Percentiles rank a stretch among this genome's conserved stretches.
Conservation (phyloP, 2,329 filamentous ascomycete genomes). For the Talaromyces sp. region DNA sequence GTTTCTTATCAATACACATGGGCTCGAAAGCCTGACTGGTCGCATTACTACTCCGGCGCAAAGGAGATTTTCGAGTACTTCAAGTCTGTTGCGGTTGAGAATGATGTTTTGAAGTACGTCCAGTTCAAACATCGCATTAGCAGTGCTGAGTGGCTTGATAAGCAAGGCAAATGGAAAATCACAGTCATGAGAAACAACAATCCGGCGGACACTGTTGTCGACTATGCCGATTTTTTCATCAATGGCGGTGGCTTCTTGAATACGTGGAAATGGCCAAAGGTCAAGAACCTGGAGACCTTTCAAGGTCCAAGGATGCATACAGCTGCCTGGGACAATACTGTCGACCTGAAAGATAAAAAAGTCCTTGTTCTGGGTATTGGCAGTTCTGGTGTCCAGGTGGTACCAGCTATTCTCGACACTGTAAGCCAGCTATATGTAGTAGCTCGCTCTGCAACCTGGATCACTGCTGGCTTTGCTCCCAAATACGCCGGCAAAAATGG, state of each 20-base stretch:
- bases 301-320: slow-evolving; percentile 36
- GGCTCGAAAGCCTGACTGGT: background rate
- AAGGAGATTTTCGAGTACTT: slow-evolving; percentile 24
- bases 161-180: slow-evolving; percentile 15
- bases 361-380: background rate
- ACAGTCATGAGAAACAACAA: slow-evolving; percentile 17
- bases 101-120: slow-evolving; percentile 21
- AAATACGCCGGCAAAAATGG: background rate
- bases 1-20: background rate
- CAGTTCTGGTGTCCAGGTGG: slow-evolving; percentile 18
- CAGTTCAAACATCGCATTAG: slow-evolving; percentile 21
- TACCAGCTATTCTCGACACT: background rate
- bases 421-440: slow-evolving; percentile 18
- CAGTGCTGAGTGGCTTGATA: slow-evolving; percentile 23
- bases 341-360: slow-evolving; percentile 4
- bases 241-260: slow-evolving; percentile 24
- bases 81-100: slow-evolving; percentile 17
- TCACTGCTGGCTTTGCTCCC: background rate
- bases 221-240: slow-evolving; percentile 20
- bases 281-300: slow-evolving; percentile 39
- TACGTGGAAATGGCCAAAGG: slow-evolving; percentile 32
- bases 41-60: slow-evolving; percentile 17
- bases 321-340: slow-evolving; percentile 29
- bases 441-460: background rate
- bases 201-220: slow-evolving; percentile 10